Conservation (phyloP, 2,329 filamentous ascomycete species). For the Zymoseptoria passerinii region DNA sequence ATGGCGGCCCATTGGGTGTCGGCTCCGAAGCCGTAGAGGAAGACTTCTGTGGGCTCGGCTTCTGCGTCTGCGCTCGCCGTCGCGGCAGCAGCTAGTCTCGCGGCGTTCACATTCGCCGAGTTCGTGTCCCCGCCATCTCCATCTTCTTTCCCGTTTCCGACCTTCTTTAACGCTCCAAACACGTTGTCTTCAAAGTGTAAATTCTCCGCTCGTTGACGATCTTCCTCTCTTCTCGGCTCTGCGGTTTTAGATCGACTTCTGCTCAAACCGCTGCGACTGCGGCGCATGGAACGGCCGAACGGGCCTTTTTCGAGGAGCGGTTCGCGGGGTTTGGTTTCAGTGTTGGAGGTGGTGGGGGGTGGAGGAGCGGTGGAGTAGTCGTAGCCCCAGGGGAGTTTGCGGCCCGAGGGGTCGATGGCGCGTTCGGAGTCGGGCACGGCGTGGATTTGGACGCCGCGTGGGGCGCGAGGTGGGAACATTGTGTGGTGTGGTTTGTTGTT, state of each 20-base stretch:
- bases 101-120: slow-evolving; percentile 7
- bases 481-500: background rate
- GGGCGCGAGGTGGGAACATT: background rate
- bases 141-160: slow-evolving; percentile 24
- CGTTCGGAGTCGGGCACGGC: slow-evolving; percentile 56
- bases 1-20: slow-evolving; percentile 71
- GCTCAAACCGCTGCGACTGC: slow-evolving; percentile 26
- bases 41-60: slow-evolving; percentile 60
- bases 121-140: slow-evolving; percentile 18
- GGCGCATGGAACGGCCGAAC: slow-evolving; percentile 48
- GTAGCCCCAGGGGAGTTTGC: slow-evolving; percentile 55
- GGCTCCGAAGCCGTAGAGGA: slow-evolving; percentile 74
- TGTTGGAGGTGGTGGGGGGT: slow-evolving; percentile 4
- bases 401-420: slow-evolving; percentile 50
- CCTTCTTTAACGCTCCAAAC: slow-evolving; percentile 29
- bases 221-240: slow-evolving; percentile 52
- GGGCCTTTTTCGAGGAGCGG: slow-evolving; percentile 53
- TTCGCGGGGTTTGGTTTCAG: slow-evolving; percentile 27
- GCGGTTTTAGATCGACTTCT: slow-evolving; percentile 39
- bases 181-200: slow-evolving; percentile 40
- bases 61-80: slow-evolving; percentile 29
- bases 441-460: slow-evolving; percentile 53
- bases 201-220: slow-evolving; percentile 40
- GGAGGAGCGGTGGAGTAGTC: slow-evolving; percentile 28
- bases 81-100: slow-evolving; percentile 27